Evolutionary conservation across 371 early-diverging fungal species (phyloP).

Genomic region (Mortierella sp.): DNA sequence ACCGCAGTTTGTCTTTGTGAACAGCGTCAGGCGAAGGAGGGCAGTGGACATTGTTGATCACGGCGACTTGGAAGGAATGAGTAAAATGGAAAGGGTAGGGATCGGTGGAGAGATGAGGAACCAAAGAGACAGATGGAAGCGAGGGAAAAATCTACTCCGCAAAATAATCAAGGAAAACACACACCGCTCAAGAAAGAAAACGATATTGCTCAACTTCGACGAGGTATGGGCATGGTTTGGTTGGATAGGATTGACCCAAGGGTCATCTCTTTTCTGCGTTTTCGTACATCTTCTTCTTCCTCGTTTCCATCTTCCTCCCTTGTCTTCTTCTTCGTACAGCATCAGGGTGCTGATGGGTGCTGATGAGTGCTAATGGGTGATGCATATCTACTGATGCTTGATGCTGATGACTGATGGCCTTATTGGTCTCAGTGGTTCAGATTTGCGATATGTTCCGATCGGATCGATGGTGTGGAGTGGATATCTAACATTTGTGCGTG

Average conservation of each 20-base stretch:
- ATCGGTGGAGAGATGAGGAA: not conserved
- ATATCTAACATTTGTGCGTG: not conserved
- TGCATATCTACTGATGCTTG: no score
- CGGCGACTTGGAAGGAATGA: not conserved
- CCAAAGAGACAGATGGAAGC: slow-evolving; percentile 11
- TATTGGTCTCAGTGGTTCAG: no score
- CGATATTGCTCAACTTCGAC: no score
- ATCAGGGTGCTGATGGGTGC: no score
- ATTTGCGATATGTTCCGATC: not conserved
- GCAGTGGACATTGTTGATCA: slow-evolving; percentile 26
- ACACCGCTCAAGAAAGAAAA: not conserved
- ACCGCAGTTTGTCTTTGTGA: slow-evolving; percentile 56
- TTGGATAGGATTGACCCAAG: no score
- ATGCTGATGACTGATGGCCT: no score
- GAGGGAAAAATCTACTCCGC: slow-evolving; percentile 9
- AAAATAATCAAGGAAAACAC: not conserved
- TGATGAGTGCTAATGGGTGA: no score
- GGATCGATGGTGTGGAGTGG: not conserved
- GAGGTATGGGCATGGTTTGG: no score
- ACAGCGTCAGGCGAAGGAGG: slow-evolving; percentile 44
- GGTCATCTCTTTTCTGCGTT: no score
- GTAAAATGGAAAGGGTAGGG: not conserved
- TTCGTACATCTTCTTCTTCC: no score
- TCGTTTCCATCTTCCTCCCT: no score
- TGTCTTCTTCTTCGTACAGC: no score